These are phyloP conservation scores for Arthromyces matolae DNA, from an alignment of 768 basidiomycete species.

Conservation along the genomic window DNA sequence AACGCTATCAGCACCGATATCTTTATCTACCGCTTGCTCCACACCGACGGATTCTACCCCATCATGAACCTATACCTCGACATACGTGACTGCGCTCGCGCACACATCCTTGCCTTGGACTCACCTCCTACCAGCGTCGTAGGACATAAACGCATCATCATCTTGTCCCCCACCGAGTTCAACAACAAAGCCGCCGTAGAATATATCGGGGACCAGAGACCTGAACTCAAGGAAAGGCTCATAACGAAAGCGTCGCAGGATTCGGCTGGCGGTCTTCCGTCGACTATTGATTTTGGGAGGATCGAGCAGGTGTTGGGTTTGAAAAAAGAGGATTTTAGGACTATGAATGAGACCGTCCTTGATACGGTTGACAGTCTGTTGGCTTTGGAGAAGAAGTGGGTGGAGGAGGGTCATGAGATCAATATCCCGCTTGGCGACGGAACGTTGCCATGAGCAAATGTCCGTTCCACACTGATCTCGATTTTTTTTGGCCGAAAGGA, in stretches of 20 bases:
- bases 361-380: constrained; percentile 27
- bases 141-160: constrained; percentile 31
- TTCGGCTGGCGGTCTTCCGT: constrained; percentile 17
- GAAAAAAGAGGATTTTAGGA: constrained; percentile 28
- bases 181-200: constrained; percentile 18
- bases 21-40: constrained; percentile 29
- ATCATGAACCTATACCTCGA: too few relatives aligned
- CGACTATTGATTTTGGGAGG: constrained; percentile 28
- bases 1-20: constrained; percentile 25
- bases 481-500: too few relatives aligned
- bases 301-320: constrained; percentile 31
- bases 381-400: constrained; percentile 22
- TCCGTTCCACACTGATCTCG: too few relatives aligned
- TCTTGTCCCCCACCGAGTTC: constrained; percentile 27
- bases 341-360: constrained; percentile 28
- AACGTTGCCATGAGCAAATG: too few relatives aligned
- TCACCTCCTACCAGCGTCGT: constrained; percentile 22
- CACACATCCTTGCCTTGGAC: constrained; percentile 26
- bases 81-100: too few relatives aligned
- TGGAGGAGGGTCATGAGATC: constrained; percentile 7
- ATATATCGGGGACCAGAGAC: constrained; percentile 25
- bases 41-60: too few relatives aligned
- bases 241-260: constrained; percentile 17
- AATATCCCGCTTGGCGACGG: too few relatives aligned
- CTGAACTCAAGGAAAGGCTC: constrained; percentile 27